Conservation (phyloP, 2,329 filamentous ascomycete genomes). For the Sarocladiaceae sp. region DNA sequence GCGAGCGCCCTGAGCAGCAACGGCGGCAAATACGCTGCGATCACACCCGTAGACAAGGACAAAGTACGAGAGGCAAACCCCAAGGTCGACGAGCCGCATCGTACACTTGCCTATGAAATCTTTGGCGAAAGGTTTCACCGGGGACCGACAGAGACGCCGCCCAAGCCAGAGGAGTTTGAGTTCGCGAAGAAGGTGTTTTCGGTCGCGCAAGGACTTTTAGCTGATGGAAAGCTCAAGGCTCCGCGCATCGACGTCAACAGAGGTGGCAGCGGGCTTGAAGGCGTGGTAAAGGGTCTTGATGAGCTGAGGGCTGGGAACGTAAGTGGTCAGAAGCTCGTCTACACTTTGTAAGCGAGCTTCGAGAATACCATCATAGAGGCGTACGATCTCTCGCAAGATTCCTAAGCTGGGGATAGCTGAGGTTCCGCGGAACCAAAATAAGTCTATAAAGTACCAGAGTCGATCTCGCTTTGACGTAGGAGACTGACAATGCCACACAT, state of each 20-base stretch:
- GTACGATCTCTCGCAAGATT: too few relatives aligned
- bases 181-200: conserved; percentile 26
- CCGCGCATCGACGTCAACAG: conserved; percentile 23
- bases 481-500: too few relatives aligned
- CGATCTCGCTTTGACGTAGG: too few relatives aligned
- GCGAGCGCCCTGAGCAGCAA: conserved; percentile 20
- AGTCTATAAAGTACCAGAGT: too few relatives aligned
- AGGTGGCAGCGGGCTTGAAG: conserved; percentile 26
- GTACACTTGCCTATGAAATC: neutral
- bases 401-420: too few relatives aligned
- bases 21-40: conserved; percentile 30
- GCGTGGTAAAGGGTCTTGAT: conserved; percentile 26
- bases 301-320: conserved; percentile 27
- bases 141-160: conserved; percentile 14
- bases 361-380: too few relatives aligned
- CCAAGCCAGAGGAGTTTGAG: conserved; percentile 25
- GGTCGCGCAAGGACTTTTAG: conserved; percentile 27
- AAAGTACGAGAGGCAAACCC: neutral
- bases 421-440: too few relatives aligned
- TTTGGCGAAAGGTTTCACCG: conserved; percentile 15
- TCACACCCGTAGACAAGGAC: conserved; percentile 1
- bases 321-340: conserved; percentile 39
- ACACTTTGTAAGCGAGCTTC: too few relatives aligned
- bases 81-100: neutral
- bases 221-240: conserved; percentile 27